Base-by-base conservation (phyloP, 768 basidiomycete species). In the Xerocomellus intermedius region DNA sequence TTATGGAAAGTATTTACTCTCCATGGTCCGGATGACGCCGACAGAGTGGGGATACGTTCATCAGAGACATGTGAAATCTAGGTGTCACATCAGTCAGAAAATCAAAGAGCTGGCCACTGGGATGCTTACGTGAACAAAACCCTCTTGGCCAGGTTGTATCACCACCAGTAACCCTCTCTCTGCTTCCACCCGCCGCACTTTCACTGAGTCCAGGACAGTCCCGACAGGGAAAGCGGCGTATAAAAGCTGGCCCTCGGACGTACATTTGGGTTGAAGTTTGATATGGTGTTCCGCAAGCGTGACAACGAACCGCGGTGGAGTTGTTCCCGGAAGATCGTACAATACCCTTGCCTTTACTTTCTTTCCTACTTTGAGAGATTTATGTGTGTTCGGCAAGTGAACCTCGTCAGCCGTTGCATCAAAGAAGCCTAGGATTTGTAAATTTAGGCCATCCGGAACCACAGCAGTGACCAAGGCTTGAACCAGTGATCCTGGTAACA, bases 61-160 rank as follows among this genome's bases (percentile, higher is more conserved):
- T 98, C 94, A 9, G 93, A 90, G 43, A 89, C 78, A 69, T 97
- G 93, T 12, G 96, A 97, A 63, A 99, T 97, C 94, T 98, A 61
- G 6, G 19, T 16, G 5, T 54, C 38, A 2, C 30, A 44, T 54
- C 53, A 48, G 43, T 43, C 24, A 8, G 10, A 30, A 53, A 30
- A 53, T 33, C 19, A 57, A 48, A 21, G 22, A 16, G 49, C 13
- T n/a, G 38, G 24, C 43, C 24, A 38, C 38, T 2, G 41, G n/a
- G 41, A 16, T 28, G 73, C 89, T 66, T 57, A 97, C 95, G 73
- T 98, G 95, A 37, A 91, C 82, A 67, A 95, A 95, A 10, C 91
- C 95, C 55, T 85, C 80, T 16, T 89, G 64, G 2, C 77, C 82
- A 1, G 84, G 75, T 42, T 80, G 73, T 17, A 94, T 76, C 58